Conservation (phyloP, 495 filamentous ascomycete species). For the Lophiotrema nucula region DNA sequence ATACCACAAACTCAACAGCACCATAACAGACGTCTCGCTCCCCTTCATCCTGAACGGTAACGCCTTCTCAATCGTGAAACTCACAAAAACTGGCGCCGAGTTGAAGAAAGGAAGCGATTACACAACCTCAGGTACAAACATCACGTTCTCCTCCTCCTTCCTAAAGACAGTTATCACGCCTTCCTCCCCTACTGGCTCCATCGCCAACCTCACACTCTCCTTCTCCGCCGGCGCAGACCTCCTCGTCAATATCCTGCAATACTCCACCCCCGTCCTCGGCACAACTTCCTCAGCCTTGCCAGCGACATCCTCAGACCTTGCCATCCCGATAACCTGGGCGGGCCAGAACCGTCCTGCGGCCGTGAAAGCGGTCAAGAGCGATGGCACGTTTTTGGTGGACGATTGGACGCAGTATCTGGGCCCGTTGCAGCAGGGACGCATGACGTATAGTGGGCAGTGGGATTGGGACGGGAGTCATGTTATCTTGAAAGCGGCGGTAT, state of each 20-base stretch:
- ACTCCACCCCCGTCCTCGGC: slow-evolving; percentile 47
- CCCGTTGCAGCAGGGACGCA: slow-evolving; percentile 52
- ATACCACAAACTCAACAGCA: slow-evolving; percentile 53
- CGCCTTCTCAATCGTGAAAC: slow-evolving; percentile 46
- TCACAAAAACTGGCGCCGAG: slow-evolving; percentile 37
- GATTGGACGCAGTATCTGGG: slow-evolving; percentile 58
- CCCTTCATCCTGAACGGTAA: slow-evolving; percentile 58
- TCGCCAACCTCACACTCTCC: slow-evolving; percentile 52
- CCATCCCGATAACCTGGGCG: slow-evolving; percentile 54
- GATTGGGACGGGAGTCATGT: slow-evolving; percentile 50
- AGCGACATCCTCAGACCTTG: slow-evolving; percentile 45
- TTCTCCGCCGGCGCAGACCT: slow-evolving; percentile 53
- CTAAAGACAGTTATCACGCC: slow-evolving; percentile 47
- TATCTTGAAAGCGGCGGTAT: slow-evolving; percentile 45
- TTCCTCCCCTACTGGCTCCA: slow-evolving; percentile 44
- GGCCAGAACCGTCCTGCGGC: slow-evolving; percentile 51
- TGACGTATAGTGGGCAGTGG: slow-evolving; percentile 53
- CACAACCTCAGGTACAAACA: slow-evolving; percentile 43
- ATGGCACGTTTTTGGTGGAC: slow-evolving; percentile 54
- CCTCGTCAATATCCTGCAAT: slow-evolving; percentile 51
- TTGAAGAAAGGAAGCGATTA: slow-evolving; percentile 48
- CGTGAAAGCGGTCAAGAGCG: slow-evolving; percentile 52
- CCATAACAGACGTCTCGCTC: slow-evolving; percentile 45
- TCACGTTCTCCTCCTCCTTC: slow-evolving; percentile 52
- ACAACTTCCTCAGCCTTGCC: slow-evolving; percentile 45